phyloP scores from a whole-genome alignment of 768 basidiomycete genomes.

The Leccinum obscurum region DNA sequence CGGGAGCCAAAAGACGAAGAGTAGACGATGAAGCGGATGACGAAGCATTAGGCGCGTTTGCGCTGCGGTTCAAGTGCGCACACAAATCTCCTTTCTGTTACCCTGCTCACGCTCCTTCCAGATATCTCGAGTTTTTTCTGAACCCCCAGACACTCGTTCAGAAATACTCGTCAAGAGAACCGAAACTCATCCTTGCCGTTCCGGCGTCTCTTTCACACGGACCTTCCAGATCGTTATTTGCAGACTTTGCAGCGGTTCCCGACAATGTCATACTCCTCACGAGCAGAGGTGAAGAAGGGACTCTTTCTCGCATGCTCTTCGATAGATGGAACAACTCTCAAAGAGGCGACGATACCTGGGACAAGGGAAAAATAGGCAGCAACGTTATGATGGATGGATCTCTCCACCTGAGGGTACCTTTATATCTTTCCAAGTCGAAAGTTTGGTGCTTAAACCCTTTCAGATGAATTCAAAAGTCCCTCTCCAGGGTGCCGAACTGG shows the following conservation, averaged over 20 bases:
- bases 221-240: conserved; percentile 82
- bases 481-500: conserved; percentile 85
- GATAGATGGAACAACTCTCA: conserved; percentile 86
- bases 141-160: conserved; percentile 78
- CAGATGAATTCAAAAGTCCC: conserved; percentile 91
- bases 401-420: conserved; percentile 62
- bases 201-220: conserved; percentile 94
- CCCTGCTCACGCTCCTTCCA: conserved; percentile 32
- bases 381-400: conserved; percentile 79
- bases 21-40: conserved; percentile 75
- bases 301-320: conserved; percentile 76
- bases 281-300: conserved; percentile 73
- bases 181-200: conserved; percentile 92
- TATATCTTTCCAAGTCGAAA: not conserved
- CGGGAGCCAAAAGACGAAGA: conserved; percentile 52
- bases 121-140: conserved; percentile 90
- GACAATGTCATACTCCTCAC: conserved; percentile 91
- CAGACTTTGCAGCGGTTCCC: conserved; percentile 78
- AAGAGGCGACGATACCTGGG: conserved; percentile 80
- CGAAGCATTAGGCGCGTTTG: conserved; percentile 80
- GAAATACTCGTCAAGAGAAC: conserved; percentile 81
- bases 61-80: conserved; percentile 83
- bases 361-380: conserved; percentile 84
- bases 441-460: conserved; percentile 5
- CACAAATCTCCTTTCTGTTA: not conserved